These are phyloP conservation scores for Pistacia integerrima DNA, from an alignment of 345 rosid genomes.

Conservation along the genomic window DNA sequence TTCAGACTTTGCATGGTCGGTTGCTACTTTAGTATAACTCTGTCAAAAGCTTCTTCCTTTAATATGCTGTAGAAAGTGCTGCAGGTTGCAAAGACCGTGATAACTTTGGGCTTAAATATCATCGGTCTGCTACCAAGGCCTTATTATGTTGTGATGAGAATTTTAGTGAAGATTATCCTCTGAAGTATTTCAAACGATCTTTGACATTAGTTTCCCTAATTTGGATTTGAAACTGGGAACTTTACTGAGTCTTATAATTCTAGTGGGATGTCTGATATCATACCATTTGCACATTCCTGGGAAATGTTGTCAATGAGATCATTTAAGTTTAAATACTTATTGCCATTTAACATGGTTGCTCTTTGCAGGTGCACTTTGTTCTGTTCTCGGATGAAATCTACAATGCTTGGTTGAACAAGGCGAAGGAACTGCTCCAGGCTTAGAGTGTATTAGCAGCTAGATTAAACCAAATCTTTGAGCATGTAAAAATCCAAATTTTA, in stretches of 20 bases:
- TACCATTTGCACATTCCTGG: neutral
- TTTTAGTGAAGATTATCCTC: neutral
- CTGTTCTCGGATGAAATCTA: slow-evolving; percentile 61
- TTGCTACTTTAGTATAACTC: neutral
- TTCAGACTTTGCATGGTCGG: neutral
- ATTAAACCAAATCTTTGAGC: neutral
- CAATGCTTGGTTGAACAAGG: slow-evolving; percentile 66
- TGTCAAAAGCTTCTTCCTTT: neutral
- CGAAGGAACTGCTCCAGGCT: slow-evolving; percentile 51
- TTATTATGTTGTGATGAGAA: neutral
- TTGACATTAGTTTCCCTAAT: too few species aligned
- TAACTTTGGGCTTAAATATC: neutral
- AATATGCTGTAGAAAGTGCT: neutral
- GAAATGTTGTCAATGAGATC: neutral
- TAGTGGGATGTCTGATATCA: too few species aligned
- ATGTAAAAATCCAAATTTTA: neutral
- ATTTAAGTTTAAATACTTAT: neutral
- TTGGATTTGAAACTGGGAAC: neutral
- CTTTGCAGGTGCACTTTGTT: slow-evolving; percentile 76
- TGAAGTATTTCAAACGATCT: neutral
- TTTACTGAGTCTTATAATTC: too few species aligned
- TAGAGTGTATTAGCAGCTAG: slow-evolving; percentile 14
- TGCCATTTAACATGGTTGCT: slow-evolving; percentile 3
- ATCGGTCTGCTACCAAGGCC: neutral
- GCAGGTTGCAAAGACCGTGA: neutral